Percentiles rank a stretch among this genome's conserved stretches.
Evolutionary conservation across 371 early-diverging fungal genomes (phyloP).

Genomic region (Mortierella sp.): DNA sequence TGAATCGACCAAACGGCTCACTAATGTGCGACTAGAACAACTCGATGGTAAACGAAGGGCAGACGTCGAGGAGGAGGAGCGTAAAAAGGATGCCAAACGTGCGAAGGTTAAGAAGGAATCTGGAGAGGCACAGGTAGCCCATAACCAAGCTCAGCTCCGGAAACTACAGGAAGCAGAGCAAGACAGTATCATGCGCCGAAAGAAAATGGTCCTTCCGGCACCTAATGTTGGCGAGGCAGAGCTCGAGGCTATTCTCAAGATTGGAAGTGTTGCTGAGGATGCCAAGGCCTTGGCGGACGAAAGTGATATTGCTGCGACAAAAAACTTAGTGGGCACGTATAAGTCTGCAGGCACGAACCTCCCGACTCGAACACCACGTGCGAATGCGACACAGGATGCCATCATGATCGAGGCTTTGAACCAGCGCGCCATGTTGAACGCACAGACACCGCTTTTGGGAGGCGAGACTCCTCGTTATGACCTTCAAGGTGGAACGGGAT

Average conservation of each 20-base stretch:
- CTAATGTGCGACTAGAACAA: slow-evolving; percentile 76
- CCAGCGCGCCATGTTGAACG: slow-evolving; percentile 76
- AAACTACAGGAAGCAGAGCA: slow-evolving; percentile 78
- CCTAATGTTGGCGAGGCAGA: slow-evolving; percentile 94
- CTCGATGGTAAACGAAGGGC: slow-evolving; percentile 84
- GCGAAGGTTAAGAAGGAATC: slow-evolving; percentile 72
- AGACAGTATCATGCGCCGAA: slow-evolving; percentile 71
- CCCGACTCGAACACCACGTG: slow-evolving; percentile 76
- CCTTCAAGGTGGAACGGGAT: slow-evolving; percentile 68
- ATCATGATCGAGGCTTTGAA: slow-evolving; percentile 87
- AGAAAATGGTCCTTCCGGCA: slow-evolving; percentile 85
- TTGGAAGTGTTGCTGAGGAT: slow-evolving; percentile 86
- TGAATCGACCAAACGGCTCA: slow-evolving; percentile 67
- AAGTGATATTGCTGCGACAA: slow-evolving; percentile 70
- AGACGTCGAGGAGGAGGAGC: slow-evolving; percentile 74
- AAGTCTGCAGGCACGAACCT: slow-evolving; percentile 65
- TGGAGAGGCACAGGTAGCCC: slow-evolving; percentile 61
- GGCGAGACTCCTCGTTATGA: slow-evolving; percentile 67
- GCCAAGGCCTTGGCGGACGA: slow-evolving; percentile 79
- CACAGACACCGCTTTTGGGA: slow-evolving; percentile 93
- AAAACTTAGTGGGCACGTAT: slow-evolving; percentile 79
- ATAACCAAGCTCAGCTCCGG: slow-evolving; percentile 63
- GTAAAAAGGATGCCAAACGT: slow-evolving; percentile 84
- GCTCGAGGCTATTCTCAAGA: slow-evolving; percentile 91
- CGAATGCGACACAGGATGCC: slow-evolving; percentile 78